Evolutionary conservation across 768 basidiomycete species (phyloP).

Genomic region (Amanita jacksonii): DNA sequence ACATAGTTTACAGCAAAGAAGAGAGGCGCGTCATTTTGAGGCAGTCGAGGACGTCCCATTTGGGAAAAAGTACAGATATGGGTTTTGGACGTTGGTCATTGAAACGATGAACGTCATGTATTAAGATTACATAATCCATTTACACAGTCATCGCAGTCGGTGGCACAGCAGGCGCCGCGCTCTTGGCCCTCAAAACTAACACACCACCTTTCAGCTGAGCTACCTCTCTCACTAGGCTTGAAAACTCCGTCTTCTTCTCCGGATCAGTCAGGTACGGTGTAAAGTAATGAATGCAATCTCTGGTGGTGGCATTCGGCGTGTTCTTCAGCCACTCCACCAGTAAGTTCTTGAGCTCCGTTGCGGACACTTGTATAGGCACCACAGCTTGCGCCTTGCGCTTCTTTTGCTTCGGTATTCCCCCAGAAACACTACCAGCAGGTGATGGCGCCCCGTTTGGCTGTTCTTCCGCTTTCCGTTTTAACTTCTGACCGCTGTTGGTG

Average conservation of each 20-base stretch:
- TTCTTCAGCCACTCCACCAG: slow-evolving; percentile 69
- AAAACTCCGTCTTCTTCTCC: slow-evolving; percentile 64
- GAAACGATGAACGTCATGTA: not conserved
- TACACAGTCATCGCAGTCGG: not conserved
- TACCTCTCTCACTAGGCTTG: slow-evolving; percentile 72
- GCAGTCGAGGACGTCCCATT: not conserved
- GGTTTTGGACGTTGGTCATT: not conserved
- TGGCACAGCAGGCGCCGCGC: slow-evolving; percentile 24
- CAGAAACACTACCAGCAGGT: slow-evolving; percentile 11
- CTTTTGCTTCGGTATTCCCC: slow-evolving; percentile 27
- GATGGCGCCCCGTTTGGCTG: slow-evolving; percentile 17
- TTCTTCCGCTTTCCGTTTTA: slow-evolving; percentile 41
- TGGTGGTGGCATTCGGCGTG: slow-evolving; percentile 60
- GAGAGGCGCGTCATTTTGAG: not conserved
- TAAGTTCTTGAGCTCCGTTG: slow-evolving; percentile 54
- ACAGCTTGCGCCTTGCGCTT: slow-evolving; percentile 49
- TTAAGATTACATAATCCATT: not conserved
- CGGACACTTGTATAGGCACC: slow-evolving; percentile 27
- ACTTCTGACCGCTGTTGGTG: slow-evolving; percentile 16
- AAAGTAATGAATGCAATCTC: slow-evolving; percentile 76
- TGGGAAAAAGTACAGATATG: too few species aligned
- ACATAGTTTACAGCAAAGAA: slow-evolving; percentile 13
- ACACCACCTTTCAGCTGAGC: slow-evolving; percentile 62
- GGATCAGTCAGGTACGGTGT: slow-evolving; percentile 63
- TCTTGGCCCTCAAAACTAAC: slow-evolving; percentile 42